Percentiles rank a stretch among this genome's conserved stretches.
Evolutionary conservation across 202 grass and related monocot species (phyloP).

Genomic region (Thinopyrum obtusiflorum): DNA sequence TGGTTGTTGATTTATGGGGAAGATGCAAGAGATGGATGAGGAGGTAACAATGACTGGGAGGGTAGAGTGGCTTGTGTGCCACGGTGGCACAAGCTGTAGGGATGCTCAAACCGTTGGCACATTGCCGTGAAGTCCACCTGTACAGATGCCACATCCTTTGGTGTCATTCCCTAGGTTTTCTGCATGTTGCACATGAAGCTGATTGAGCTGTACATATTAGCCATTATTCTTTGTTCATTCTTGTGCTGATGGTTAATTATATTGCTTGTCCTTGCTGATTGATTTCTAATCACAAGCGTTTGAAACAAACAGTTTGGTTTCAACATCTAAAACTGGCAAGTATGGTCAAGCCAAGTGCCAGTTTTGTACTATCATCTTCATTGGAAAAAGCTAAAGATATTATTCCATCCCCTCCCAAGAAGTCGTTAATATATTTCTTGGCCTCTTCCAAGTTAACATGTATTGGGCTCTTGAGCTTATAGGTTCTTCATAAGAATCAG

Average conservation of each 20-base stretch:
- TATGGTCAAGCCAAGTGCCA: background rate
- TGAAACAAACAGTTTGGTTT: background rate
- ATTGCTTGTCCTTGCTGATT: background rate
- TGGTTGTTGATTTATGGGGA: background rate
- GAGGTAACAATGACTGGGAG: background rate
- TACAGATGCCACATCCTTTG: background rate
- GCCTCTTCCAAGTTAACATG: background rate
- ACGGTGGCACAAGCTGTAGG: background rate
- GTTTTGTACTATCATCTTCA: background rate
- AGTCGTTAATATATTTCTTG: background rate
- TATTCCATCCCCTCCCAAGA: background rate
- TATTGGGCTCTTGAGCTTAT: background rate
- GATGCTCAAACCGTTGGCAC: background rate
- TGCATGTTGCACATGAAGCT: background rate
- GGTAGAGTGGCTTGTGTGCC: background rate
- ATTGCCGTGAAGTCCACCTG: no score
- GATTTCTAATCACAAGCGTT: background rate
- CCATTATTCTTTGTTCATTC: background rate
- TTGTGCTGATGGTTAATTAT: background rate
- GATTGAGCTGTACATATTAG: background rate
- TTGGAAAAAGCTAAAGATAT: background rate
- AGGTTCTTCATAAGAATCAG: background rate
- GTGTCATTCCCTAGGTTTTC: no score
- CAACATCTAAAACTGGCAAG: background rate
- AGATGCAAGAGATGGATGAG: background rate